Base-by-base conservation (phyloP, 2,329 filamentous ascomycete genomes). In the Hymenoscyphus scutula region DNA sequence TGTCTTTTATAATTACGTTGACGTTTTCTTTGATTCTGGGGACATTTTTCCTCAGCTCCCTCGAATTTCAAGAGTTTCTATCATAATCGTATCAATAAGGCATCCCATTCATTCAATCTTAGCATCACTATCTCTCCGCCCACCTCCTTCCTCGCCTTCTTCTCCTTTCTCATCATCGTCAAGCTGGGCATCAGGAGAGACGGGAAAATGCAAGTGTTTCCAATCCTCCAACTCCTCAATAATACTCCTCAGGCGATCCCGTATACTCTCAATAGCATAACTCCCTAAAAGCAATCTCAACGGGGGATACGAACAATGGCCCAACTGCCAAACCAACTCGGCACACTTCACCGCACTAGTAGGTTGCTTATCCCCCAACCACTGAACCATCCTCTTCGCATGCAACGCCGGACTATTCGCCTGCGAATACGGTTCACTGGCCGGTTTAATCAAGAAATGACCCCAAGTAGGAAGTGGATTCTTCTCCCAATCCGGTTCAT, bases 201-300 rank as follows among this genome's bases (percentile, higher is more conserved):
- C 72, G 0, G 84, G 78, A 68, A 92, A 93, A 74, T 91, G 91
- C 32, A 96, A 79, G 73, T 94, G 89, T 72, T 93, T 95, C 91
- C 92, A 96, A 73, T 96, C 92, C 77, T 96, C 92, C 68, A 96
- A 84, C 79, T 99, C 95, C 76, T 98, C 95, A 13, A 93, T 97
- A 48, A 98, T 91, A 65, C 90, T 94, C 68, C 92, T 85, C 72
- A 98, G 77, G 23, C 94, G 83, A 77, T 99, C 95, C 17, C 95
- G 82, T 58, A 98, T 96, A 75, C 93, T 97, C 76, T 99, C 94
- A 41, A 98, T 94, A 1, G 95, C 94, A 77, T 96, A 98, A 67
- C 88, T 96, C 0, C 95, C 95, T 27, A 98, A 77, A n/a, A 97
- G 79, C 63, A 99, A 77, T 37, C 95, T 80, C 67, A 98, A 75